Conservation (phyloP, 169 alveolate species). For the Ichthyophthirius multifiliis region DNA sequence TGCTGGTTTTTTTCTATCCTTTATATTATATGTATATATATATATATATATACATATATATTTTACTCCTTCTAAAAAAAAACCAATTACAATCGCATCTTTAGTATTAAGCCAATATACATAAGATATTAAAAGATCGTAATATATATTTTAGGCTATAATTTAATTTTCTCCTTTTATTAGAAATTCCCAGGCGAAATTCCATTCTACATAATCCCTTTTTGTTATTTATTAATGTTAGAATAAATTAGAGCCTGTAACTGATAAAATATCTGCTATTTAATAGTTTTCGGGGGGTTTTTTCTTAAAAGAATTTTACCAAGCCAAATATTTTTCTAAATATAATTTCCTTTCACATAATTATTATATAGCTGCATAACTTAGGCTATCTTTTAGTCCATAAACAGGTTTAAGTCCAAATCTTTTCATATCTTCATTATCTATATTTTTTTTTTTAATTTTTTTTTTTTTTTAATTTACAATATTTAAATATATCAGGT, state of each 20-base stretch:
- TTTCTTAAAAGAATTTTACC: conserved; percentile 17
- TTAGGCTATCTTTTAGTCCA: conserved; percentile 17
- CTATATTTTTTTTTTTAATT: too few relatives aligned
- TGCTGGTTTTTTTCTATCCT: conserved; percentile 6
- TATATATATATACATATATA: neutral
- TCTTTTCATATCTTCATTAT: conserved; percentile 6
- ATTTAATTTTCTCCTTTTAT: conserved; percentile 24
- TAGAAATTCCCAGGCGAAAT: conserved; percentile 24
- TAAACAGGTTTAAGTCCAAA: conserved; percentile 13
- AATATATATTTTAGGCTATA: conserved; percentile 26
- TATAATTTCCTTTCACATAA: conserved; percentile 3
- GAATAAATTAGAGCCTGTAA: conserved; percentile 15
- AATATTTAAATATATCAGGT: neutral
- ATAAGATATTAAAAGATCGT: conserved; percentile 25
- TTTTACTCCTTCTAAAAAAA: neutral
- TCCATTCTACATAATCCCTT: conserved; percentile 39
- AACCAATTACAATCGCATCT: conserved; percentile 21
- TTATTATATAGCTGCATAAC: conserved; percentile 20
- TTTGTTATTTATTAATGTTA: conserved; percentile 20
- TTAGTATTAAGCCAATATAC: conserved; percentile 27
- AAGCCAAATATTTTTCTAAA: neutral
- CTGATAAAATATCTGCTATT: conserved; percentile 10
- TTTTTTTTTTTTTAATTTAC: too few relatives aligned
- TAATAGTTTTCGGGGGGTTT: conserved; percentile 2
- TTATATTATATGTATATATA: neutral